phyloP scores from a whole-genome alignment of 371 early-diverging fungal species.

The Funneliformis caledonium region DNA sequence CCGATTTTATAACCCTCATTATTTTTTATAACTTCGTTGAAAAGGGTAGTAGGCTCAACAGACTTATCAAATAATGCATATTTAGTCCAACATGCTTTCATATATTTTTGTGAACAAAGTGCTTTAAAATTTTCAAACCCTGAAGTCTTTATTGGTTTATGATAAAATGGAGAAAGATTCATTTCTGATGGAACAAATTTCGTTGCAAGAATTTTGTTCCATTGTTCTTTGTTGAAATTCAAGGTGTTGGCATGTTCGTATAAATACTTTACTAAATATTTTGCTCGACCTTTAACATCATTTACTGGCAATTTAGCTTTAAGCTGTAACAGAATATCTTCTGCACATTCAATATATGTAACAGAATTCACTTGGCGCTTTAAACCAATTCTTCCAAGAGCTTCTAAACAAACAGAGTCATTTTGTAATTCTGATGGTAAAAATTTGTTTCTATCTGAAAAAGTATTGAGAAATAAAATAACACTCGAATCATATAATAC shows the following conservation, averaged over 20 bases:
- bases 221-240: background rate
- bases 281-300: background rate
- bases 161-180: background rate
- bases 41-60: background rate
- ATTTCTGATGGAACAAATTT: background rate
- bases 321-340: background rate
- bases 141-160: background rate
- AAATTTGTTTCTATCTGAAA: background rate
- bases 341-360: background rate
- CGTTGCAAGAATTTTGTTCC: background rate
- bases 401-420: background rate
- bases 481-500: background rate
- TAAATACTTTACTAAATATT: background rate
- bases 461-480: background rate
- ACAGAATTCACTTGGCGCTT: background rate
- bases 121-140: background rate
- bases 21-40: background rate
- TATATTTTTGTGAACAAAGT: background rate
- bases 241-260: background rate
- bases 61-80: background rate
- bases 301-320: background rate
- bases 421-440: slow-evolving; percentile 10
- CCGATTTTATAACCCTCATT: background rate
- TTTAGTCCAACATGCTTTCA: background rate
- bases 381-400: background rate